These are phyloP conservation scores for Rubroshorea leprosula DNA, from an alignment of 345 rosid genomes.

Conservation along the genomic window DNA sequence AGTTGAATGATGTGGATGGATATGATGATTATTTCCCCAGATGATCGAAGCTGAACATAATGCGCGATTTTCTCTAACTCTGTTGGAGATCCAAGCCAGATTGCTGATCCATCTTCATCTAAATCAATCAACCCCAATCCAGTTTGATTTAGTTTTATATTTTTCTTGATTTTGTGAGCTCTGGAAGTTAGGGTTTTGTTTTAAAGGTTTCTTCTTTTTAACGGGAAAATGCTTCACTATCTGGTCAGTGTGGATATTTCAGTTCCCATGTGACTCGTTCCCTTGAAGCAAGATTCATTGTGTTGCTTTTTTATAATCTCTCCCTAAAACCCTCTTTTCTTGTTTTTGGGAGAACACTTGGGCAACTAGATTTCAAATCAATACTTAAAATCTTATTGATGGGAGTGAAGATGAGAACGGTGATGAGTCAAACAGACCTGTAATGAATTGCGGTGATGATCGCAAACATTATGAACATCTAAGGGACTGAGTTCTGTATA, in stretches of 20 bases:
- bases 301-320: slow-evolving; percentile 32
- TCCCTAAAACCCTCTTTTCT: neutral
- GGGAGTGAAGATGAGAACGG: slow-evolving; percentile 20
- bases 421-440: slow-evolving; percentile 91
- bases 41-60: slow-evolving; percentile 21
- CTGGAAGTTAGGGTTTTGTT: too few relatives aligned
- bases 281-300: slow-evolving; percentile 68
- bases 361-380: slow-evolving; percentile 40
- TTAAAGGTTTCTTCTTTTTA: too few relatives aligned
- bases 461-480: slow-evolving; percentile 79
- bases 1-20: neutral
- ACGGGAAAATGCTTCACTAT: slow-evolving; percentile 51
- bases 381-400: neutral
- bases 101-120: slow-evolving; percentile 12
- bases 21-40: slow-evolving; percentile 21
- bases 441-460: slow-evolving; percentile 87
- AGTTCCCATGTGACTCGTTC: slow-evolving; percentile 83
- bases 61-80: slow-evolving; percentile 4
- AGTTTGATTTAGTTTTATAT: too few relatives aligned
- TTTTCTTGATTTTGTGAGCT: neutral
- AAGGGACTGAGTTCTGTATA: slow-evolving; percentile 73
- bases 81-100: slow-evolving; percentile 17
- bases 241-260: slow-evolving; percentile 67
- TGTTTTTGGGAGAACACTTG: slow-evolving; percentile 22
- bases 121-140: neutral